phyloP scores from a whole-genome alignment of 768 basidiomycete genomes.

The Favolaschia claudopus region DNA sequence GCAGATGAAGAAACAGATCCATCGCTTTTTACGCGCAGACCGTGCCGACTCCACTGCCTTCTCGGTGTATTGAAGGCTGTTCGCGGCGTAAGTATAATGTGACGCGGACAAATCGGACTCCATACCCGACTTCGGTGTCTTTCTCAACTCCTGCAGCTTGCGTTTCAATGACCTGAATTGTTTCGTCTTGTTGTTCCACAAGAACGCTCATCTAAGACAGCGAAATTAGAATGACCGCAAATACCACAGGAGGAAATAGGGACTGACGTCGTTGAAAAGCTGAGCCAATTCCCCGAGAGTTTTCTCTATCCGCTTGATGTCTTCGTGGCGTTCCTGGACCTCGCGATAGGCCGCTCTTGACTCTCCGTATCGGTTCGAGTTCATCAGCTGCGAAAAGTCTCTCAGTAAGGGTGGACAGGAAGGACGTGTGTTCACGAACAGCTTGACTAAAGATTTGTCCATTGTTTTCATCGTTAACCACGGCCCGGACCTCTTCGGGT shows the following conservation, averaged over 20 bases:
- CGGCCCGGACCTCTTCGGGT: conserved; percentile 85
- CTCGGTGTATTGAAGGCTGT: conserved; percentile 81
- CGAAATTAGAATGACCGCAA: neutral
- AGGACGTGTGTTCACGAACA: conserved; percentile 46
- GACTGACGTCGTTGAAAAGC: conserved; percentile 90
- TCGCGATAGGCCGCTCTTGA: conserved; percentile 92
- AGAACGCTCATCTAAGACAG: conserved; percentile 84
- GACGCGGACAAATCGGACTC: conserved; percentile 4
- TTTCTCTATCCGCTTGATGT: conserved; percentile 94
- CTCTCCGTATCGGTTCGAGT: conserved; percentile 89
- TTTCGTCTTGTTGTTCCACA: conserved; percentile 94
- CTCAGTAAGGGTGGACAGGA: conserved; percentile 13
- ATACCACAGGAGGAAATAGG: neutral
- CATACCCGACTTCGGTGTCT: conserved; percentile 87
- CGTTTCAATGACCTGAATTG: conserved; percentile 82
- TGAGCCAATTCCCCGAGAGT: conserved; percentile 94
- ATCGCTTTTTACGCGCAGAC: conserved; percentile 92
- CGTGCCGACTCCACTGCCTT: conserved; percentile 89
- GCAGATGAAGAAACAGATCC: conserved; percentile 90
- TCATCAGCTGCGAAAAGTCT: conserved; percentile 67
- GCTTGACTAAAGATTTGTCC: conserved; percentile 92
- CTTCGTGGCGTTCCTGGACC: conserved; percentile 96
- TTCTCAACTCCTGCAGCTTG: conserved; percentile 78
- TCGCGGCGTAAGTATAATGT: conserved; percentile 9
- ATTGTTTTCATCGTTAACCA: conserved; percentile 84